Conservation (phyloP, 148 eudicot genomes). For the Mesembryanthemum crystallinum region DNA sequence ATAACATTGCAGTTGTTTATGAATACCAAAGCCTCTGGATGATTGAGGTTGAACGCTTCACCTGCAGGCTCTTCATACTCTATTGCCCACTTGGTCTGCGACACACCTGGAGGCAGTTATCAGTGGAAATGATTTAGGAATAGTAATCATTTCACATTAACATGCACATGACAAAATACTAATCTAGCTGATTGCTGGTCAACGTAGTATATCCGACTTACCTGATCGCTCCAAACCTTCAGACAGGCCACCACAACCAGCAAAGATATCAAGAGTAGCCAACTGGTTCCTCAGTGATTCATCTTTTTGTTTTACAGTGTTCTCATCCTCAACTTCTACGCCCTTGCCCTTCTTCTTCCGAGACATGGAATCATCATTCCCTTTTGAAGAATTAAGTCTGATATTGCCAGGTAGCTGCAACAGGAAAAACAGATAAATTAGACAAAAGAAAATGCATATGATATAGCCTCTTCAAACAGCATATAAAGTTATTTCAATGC, state of each 20-base stretch:
- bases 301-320: slow-evolving; percentile 31
- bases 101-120: slow-evolving; percentile 50
- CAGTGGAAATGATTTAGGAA: slow-evolving; percentile 13
- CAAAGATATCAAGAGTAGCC: slow-evolving; percentile 87
- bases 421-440: slow-evolving; percentile 1
- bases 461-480: not conserved
- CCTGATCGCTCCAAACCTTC: slow-evolving; percentile 92
- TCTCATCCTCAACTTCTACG: slow-evolving; percentile 61
- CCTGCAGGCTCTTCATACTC: slow-evolving; percentile 98
- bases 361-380: slow-evolving; percentile 39
- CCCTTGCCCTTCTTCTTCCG: slow-evolving; percentile 87
- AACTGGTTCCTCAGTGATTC: slow-evolving; percentile 30
- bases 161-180: not conserved
- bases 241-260: slow-evolving; percentile 98
- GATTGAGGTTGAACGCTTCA: slow-evolving; percentile 85
- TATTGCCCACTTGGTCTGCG: slow-evolving; percentile 94
- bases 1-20: slow-evolving; percentile 90
- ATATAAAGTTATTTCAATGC: not conserved
- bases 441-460: not conserved
- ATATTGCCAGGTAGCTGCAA: slow-evolving; percentile 66
- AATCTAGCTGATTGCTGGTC: not conserved
- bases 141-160: not conserved
- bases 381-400: slow-evolving; percentile 45
- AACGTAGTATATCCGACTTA: slow-evolving; percentile 22
- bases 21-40: slow-evolving; percentile 69